These are phyloP conservation scores for Choanephora cucurbitarum DNA, from an alignment of 371 early-diverging fungal species.

Conservation along the genomic window DNA sequence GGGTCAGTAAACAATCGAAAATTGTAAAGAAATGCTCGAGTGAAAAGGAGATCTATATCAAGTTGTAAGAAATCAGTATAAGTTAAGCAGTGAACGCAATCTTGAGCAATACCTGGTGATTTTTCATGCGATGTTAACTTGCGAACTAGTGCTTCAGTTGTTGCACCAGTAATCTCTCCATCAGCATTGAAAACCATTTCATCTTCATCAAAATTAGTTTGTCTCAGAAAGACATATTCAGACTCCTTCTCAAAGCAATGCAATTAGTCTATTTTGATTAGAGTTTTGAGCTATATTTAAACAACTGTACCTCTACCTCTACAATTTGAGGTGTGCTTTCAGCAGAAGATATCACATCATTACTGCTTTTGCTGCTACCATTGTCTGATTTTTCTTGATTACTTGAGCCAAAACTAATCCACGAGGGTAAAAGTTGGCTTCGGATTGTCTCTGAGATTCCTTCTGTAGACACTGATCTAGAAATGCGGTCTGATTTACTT, in stretches of 20 bases:
- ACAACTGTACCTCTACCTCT: neutral
- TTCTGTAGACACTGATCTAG: constrained; percentile 7
- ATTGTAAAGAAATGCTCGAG: constrained; percentile 85
- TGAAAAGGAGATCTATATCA: constrained; percentile 70
- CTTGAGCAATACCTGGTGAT: constrained; percentile 39
- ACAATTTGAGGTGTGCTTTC: no score
- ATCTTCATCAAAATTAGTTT: constrained; percentile 53
- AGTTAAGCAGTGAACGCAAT: neutral
- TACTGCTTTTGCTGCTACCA: no score
- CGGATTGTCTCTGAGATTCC: constrained; percentile 12
- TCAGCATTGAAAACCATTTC: constrained; percentile 83
- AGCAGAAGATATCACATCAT: no score
- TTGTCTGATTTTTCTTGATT: no score
- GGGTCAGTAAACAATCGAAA: constrained; percentile 86
- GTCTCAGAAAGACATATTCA: constrained; percentile 72
- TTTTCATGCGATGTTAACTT: constrained; percentile 88
- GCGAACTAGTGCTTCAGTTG: constrained; percentile 80
- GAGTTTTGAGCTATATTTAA: neutral
- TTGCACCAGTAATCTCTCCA: constrained; percentile 87
- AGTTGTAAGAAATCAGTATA: neutral
- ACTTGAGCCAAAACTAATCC: constrained; percentile 17
- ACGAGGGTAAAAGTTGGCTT: constrained; percentile 18
- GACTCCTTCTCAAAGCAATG: constrained; percentile 21
- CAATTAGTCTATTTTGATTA: no score
- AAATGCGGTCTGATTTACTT: constrained; percentile 16